Conservation (phyloP, 192 early-diverging fungal genomes). For the Oehlia diaphana region DNA sequence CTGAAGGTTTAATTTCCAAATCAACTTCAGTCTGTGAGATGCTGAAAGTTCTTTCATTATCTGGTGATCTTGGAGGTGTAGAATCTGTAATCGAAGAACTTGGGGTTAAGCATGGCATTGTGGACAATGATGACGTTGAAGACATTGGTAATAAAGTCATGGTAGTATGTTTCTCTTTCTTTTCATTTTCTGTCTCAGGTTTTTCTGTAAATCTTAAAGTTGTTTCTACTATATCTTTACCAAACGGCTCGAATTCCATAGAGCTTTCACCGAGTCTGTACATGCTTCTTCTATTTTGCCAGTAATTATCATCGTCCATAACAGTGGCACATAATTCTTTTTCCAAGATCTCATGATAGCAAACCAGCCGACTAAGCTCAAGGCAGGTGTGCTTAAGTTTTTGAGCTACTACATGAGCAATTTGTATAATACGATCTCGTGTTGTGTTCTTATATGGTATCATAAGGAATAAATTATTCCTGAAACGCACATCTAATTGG, state of each 20-base stretch:
- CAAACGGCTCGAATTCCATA: background rate
- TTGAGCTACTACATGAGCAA: constrained; percentile 57
- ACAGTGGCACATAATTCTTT: constrained; percentile 33
- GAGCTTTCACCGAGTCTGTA: constrained; percentile 2
- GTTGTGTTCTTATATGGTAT: constrained; percentile 63
- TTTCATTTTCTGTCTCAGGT: background rate
- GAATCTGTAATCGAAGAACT: background rate
- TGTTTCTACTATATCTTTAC: background rate
- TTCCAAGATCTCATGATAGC: constrained; percentile 73
- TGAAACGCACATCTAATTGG: constrained; percentile 57
- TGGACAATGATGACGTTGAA: constrained; percentile 9
- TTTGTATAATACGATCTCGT: constrained; percentile 59
- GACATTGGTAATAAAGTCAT: background rate
- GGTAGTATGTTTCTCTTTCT: background rate
- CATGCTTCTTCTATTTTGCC: constrained; percentile 23
- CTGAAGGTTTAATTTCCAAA: background rate
- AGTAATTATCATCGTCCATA: constrained; percentile 30
- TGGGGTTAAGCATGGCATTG: background rate
- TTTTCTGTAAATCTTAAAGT: background rate
- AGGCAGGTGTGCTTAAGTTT: constrained; percentile 59
- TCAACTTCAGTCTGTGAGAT: background rate
- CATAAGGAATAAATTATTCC: constrained; percentile 67
- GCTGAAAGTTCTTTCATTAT: background rate
- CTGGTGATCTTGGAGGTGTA: background rate
- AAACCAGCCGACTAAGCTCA: constrained; percentile 62